phyloP scores from a whole-genome alignment of 1,139 yeast genomes.

The Pichia sp. region DNA sequence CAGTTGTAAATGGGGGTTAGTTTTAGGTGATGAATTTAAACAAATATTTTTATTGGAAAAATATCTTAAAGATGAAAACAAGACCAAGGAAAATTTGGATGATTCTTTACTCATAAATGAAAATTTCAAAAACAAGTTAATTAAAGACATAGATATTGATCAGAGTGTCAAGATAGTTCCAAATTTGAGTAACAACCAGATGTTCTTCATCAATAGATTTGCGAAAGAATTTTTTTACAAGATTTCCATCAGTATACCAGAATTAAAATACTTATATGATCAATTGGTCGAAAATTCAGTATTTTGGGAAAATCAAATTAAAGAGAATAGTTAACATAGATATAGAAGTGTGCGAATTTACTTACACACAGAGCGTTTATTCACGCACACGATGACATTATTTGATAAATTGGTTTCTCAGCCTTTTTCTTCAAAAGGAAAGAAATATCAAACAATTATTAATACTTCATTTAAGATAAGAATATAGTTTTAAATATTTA shows the following conservation, averaged over 20 bases:
- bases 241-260: slow-evolving; percentile 50
- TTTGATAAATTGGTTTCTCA: too few relatives aligned
- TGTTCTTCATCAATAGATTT: slow-evolving; percentile 75
- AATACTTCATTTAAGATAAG: too few relatives aligned
- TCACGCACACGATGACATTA: too few relatives aligned
- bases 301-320: slow-evolving; percentile 28
- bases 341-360: too few relatives aligned
- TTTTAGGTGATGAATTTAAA: slow-evolving; percentile 66
- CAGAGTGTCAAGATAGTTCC: slow-evolving; percentile 39
- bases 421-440: too few relatives aligned
- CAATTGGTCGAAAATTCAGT: slow-evolving; percentile 30
- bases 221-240: slow-evolving; percentile 69
- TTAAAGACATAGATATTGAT: slow-evolving; percentile 22
- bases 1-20: slow-evolving; percentile 81
- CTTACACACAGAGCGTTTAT: too few relatives aligned
- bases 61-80: slow-evolving; percentile 23
- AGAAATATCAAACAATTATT: too few relatives aligned
- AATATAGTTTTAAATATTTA: too few relatives aligned
- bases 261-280: slow-evolving; percentile 40
- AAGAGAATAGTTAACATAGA: too few relatives aligned
- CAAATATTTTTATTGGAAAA: slow-evolving; percentile 55
- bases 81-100: slow-evolving; percentile 3
- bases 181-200: slow-evolving; percentile 62
- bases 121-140: slow-evolving; percentile 5
- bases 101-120: slow-evolving; percentile 2